These are phyloP conservation scores for Venustampulla echinocandica DNA, from an alignment of 495 filamentous ascomycete genomes.

Conservation along the genomic window DNA sequence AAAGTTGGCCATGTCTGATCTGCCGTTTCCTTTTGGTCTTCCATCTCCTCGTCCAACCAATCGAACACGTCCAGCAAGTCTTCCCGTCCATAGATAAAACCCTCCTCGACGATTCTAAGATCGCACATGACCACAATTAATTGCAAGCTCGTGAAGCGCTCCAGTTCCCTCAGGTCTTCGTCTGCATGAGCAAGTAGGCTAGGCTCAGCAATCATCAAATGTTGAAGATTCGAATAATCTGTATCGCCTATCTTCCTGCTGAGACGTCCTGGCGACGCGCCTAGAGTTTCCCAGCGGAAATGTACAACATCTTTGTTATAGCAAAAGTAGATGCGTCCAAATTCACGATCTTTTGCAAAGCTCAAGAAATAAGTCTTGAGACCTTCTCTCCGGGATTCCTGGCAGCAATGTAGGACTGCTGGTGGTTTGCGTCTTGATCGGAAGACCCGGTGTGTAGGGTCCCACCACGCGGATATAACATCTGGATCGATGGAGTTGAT, in stretches of 20 bases:
- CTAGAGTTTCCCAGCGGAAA: background rate
- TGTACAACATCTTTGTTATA: background rate
- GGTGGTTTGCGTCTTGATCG: conserved; percentile 2
- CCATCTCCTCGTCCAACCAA: background rate
- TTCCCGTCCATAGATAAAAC: background rate
- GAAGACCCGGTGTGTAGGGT: background rate
- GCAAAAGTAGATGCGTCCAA: conserved; percentile 3
- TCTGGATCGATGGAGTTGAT: background rate
- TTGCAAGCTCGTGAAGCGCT: background rate
- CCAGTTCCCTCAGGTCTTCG: background rate
- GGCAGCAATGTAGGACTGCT: background rate
- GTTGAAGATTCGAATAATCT: background rate
- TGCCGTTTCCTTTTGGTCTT: too few species aligned
- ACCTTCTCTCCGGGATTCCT: background rate
- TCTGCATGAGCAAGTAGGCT: background rate
- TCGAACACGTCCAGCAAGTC: background rate
- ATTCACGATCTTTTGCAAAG: background rate
- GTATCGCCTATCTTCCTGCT: background rate
- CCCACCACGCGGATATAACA: background rate
- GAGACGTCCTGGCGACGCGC: background rate
- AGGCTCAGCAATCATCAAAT: conserved; percentile 4
- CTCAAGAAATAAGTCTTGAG: background rate
- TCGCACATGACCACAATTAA: conserved; percentile 2
- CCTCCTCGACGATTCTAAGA: background rate
- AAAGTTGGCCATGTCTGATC: too few species aligned